These are phyloP conservation scores for Paracoccidioides brasiliensis DNA, from an alignment of 2,329 filamentous ascomycete genomes.

Conservation along the genomic window DNA sequence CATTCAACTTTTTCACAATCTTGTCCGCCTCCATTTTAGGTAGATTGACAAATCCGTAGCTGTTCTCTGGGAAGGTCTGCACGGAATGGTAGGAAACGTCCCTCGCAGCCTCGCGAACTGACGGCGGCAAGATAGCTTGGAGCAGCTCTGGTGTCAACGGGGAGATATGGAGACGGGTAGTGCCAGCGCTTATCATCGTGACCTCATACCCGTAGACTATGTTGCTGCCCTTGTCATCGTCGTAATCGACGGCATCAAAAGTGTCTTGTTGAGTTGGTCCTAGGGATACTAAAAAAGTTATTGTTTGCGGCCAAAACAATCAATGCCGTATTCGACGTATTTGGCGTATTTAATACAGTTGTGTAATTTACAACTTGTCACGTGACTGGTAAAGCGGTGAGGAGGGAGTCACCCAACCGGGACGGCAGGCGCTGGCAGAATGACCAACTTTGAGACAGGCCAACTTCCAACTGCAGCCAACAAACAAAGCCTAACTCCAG, in stretches of 20 bases:
- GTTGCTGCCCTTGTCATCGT: background rate
- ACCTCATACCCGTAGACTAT: background rate
- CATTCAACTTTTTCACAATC: slow-evolving; percentile 80
- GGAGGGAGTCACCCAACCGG: background rate
- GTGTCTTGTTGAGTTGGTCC: too few species aligned
- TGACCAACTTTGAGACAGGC: background rate
- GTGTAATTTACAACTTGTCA: background rate
- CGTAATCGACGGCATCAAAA: background rate
- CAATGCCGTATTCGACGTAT: too few species aligned
- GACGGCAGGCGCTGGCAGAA: background rate
- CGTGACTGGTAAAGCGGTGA: background rate
- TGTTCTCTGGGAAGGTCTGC: slow-evolving; percentile 77
- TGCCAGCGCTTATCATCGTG: slow-evolving; percentile 21
- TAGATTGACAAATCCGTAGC: slow-evolving; percentile 81
- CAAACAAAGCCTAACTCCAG: background rate
- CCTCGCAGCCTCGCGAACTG: slow-evolving; percentile 51
- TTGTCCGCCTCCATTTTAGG: slow-evolving; percentile 75
- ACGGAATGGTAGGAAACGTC: slow-evolving; percentile 81
- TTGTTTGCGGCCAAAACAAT: background rate
- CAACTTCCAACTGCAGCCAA: background rate
- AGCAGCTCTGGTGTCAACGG: slow-evolving; percentile 68
- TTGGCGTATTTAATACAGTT: background rate
- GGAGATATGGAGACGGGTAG: slow-evolving; percentile 65
- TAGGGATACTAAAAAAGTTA: background rate
- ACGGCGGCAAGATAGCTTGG: slow-evolving; percentile 55